Evolutionary conservation across 108 stramenopile species (phyloP).

Genomic region (Schizochytrium sp.): DNA sequence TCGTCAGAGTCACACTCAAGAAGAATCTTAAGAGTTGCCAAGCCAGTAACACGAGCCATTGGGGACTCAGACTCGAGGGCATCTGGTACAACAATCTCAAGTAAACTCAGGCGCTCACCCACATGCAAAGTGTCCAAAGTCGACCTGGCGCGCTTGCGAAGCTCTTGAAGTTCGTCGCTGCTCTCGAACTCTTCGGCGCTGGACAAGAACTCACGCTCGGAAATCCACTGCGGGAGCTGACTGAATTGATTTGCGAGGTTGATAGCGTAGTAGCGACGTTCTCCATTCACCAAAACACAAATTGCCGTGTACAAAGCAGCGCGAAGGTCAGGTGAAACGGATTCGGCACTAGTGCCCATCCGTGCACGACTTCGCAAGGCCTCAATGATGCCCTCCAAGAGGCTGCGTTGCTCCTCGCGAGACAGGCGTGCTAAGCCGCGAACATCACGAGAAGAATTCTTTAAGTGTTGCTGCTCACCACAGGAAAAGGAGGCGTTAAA

Average conservation of each 20-base stretch:
- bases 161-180: constrained; percentile 28
- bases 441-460: not conserved
- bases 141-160: constrained; percentile 4
- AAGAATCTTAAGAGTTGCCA: constrained; percentile 42
- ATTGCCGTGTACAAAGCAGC: constrained; percentile 12
- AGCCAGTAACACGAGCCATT: constrained; percentile 12
- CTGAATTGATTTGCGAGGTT: not conserved
- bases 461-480: not conserved
- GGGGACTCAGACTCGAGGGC: constrained; percentile 35
- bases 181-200: not conserved
- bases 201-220: constrained; percentile 18
- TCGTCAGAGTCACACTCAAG: constrained; percentile 40
- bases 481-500: not conserved
- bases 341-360: not conserved
- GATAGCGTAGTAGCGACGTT: not conserved
- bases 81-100: constrained; percentile 48
- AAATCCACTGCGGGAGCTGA: not conserved
- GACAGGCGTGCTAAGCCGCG: constrained; percentile 22
- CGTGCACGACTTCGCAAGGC: constrained; percentile 27
- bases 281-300: not conserved
- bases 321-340: not conserved
- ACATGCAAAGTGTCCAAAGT: constrained; percentile 4
- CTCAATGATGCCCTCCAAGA: constrained; percentile 36
- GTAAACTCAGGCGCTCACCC: not conserved
- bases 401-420: constrained; percentile 29